Evolutionary conservation across 2,329 filamentous ascomycete species (phyloP).

Genomic region (Talaromyces sp.): DNA sequence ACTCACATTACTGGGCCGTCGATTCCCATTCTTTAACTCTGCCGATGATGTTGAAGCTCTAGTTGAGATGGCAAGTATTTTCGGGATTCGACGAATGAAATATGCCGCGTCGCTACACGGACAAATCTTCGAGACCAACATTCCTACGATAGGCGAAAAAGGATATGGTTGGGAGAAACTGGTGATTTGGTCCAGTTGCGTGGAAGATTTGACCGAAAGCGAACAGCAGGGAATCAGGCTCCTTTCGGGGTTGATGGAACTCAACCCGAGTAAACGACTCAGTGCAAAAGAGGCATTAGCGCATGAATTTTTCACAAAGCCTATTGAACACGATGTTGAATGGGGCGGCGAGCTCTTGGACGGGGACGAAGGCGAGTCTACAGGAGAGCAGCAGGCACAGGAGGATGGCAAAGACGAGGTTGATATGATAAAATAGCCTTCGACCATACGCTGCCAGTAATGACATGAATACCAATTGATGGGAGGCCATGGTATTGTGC

Average conservation of each 20-base stretch:
- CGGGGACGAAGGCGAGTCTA: slow-evolving; percentile 33
- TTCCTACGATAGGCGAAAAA: slow-evolving; percentile 80
- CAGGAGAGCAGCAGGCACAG: slow-evolving; percentile 27
- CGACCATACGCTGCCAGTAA: not conserved
- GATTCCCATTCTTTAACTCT: slow-evolving; percentile 98
- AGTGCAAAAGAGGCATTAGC: slow-evolving; percentile 43
- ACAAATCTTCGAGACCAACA: slow-evolving; percentile 85
- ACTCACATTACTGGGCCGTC: slow-evolving; percentile 83
- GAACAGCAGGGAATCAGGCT: slow-evolving; percentile 46
- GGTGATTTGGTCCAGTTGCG: slow-evolving; percentile 87
- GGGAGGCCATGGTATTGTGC: not conserved
- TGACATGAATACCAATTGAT: not conserved
- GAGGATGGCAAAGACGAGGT: slow-evolving; percentile 36
- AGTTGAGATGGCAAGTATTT: slow-evolving; percentile 95
- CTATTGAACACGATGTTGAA: slow-evolving; percentile 39
- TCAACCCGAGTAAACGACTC: slow-evolving; percentile 42
- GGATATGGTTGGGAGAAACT: slow-evolving; percentile 92
- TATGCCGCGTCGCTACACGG: slow-evolving; percentile 78
- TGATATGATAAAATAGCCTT: slow-evolving; percentile 31
- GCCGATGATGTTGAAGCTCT: slow-evolving; percentile 97
- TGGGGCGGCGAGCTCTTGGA: slow-evolving; percentile 37
- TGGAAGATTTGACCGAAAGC: slow-evolving; percentile 55
- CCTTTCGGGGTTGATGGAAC: slow-evolving; percentile 41
- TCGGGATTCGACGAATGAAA: slow-evolving; percentile 81
- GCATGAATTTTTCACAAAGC: slow-evolving; percentile 45